Evolutionary conservation across 352 stramenopile genomes (phyloP).

Genomic region (Aphanomyces invadans): DNA sequence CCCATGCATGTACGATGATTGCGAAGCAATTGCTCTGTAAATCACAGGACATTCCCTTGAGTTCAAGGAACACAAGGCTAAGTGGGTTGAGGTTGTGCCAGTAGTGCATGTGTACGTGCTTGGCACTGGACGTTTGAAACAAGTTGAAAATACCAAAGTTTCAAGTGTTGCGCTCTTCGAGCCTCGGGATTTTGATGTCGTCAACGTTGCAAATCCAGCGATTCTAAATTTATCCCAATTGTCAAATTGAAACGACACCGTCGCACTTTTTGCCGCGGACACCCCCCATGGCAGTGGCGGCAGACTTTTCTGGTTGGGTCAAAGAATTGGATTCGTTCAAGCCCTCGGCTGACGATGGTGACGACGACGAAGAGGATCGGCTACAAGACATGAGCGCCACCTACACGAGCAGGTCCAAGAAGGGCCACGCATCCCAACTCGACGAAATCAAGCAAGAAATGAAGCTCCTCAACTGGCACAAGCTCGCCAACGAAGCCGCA

Average conservation of each 20-base stretch:
- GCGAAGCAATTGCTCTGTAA: too few species aligned
- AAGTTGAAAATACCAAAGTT: too few species aligned
- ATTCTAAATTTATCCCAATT: neutral
- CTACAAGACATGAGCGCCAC: conserved; percentile 27
- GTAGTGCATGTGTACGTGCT: too few species aligned
- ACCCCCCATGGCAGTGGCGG: conserved; percentile 21
- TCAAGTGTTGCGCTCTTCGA: too few species aligned
- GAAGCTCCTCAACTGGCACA: conserved; percentile 93
- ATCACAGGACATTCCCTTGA: too few species aligned
- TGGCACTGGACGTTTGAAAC: too few species aligned
- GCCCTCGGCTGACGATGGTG: conserved; percentile 22
- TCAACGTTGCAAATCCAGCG: too few species aligned
- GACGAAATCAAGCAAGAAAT: conserved; percentile 88
- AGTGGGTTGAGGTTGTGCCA: too few species aligned
- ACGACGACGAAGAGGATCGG: conserved; percentile 29
- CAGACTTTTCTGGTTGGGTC: conserved; percentile 47
- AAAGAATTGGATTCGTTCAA: conserved; percentile 52
- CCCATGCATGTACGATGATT: too few species aligned
- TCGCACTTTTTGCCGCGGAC: neutral
- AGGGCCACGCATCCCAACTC: conserved; percentile 32
- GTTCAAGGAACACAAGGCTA: too few species aligned
- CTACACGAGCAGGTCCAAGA: neutral
- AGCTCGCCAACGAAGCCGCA: conserved; percentile 89
- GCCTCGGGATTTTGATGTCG: too few species aligned
- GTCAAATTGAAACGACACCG: neutral